Evolutionary conservation across 805 yeast species (phyloP).

Genomic region (Schwanniomyces occidentalis): DNA sequence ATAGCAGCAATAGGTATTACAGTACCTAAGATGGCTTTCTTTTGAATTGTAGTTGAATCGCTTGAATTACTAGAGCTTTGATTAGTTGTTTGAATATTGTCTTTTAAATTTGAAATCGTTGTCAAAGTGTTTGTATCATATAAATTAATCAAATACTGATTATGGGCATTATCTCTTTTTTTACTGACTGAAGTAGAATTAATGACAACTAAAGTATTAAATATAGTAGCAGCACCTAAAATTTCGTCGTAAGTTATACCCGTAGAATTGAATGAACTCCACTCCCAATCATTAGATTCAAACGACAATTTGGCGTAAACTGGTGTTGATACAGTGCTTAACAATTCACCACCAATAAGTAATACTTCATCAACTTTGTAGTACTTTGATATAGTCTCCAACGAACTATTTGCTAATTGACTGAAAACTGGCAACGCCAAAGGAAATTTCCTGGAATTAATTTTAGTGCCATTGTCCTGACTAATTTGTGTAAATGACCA

Average conservation of each 20-base stretch:
- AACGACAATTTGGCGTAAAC: slow-evolving; percentile 39
- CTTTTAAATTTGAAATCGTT: slow-evolving; percentile 25
- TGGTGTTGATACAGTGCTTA: slow-evolving; percentile 42
- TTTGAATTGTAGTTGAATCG: slow-evolving; percentile 8
- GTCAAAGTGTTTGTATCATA: slow-evolving; percentile 41
- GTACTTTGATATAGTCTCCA: slow-evolving; percentile 27
- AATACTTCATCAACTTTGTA: slow-evolving; percentile 44
- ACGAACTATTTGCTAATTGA: slow-evolving; percentile 20
- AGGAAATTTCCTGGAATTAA: slow-evolving; percentile 56
- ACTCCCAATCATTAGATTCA: slow-evolving; percentile 31
- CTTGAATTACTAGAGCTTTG: not conserved
- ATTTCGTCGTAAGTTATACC: slow-evolving; percentile 21
- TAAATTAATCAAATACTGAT: slow-evolving; percentile 35
- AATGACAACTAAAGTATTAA: slow-evolving; percentile 50
- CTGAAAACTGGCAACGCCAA: slow-evolving; percentile 56
- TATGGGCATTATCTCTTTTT: slow-evolving; percentile 18
- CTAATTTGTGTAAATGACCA: slow-evolving; percentile 59
- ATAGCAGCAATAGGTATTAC: slow-evolving; percentile 34
- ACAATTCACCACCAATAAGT: slow-evolving; percentile 60
- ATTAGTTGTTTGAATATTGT: slow-evolving; percentile 3
- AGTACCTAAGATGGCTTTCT: slow-evolving; percentile 38
- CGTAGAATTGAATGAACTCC: slow-evolving; percentile 30
- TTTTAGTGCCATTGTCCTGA: slow-evolving; percentile 19
- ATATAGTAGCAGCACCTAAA: slow-evolving; percentile 54
- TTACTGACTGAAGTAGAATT: slow-evolving; percentile 16